Evolutionary conservation across 2,329 filamentous ascomycete species (phyloP).

Genomic region (Pseudogymnoascus sp.): DNA sequence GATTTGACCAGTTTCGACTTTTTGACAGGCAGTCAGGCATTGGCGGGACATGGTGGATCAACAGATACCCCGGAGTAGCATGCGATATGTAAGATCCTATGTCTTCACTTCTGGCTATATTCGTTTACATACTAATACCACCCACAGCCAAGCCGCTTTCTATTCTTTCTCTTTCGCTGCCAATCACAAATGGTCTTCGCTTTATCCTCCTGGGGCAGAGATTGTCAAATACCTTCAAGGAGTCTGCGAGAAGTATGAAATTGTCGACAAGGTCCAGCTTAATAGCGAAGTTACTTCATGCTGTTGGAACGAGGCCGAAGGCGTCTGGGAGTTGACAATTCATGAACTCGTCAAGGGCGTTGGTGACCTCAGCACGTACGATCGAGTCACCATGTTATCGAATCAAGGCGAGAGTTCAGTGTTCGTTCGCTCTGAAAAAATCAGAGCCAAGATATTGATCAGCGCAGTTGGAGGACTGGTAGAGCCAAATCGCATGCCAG

Average conservation of each 20-base stretch:
- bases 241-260: constrained; percentile 43
- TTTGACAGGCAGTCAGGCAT: constrained; percentile 49
- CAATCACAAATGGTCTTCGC: constrained; percentile 42
- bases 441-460: constrained; percentile 46
- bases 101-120: not conserved
- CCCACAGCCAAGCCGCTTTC: constrained; percentile 42
- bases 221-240: constrained; percentile 44
- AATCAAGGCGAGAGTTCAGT: constrained; percentile 38
- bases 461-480: constrained; percentile 48
- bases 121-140: constrained; percentile 13
- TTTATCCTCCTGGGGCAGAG: constrained; percentile 41
- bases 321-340: constrained; percentile 47
- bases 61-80: constrained; percentile 46
- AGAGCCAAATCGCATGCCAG: constrained; percentile 43
- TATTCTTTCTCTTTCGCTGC: constrained; percentile 50
- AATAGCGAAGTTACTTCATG: constrained; percentile 48
- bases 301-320: constrained; percentile 43
- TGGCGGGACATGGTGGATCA: constrained; percentile 54
- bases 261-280: constrained; percentile 49
- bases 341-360: constrained; percentile 42
- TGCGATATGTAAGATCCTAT: constrained; percentile 38
- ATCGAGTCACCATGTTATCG: constrained; percentile 36
- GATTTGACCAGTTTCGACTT: constrained; percentile 49
- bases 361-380: constrained; percentile 43
- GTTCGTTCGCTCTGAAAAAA: constrained; percentile 41